Evolutionary conservation across 2,329 filamentous ascomycete genomes (phyloP), one percentile per base, ranked within the genome.

Genomic region (Juglanconis oblonga): DNA sequence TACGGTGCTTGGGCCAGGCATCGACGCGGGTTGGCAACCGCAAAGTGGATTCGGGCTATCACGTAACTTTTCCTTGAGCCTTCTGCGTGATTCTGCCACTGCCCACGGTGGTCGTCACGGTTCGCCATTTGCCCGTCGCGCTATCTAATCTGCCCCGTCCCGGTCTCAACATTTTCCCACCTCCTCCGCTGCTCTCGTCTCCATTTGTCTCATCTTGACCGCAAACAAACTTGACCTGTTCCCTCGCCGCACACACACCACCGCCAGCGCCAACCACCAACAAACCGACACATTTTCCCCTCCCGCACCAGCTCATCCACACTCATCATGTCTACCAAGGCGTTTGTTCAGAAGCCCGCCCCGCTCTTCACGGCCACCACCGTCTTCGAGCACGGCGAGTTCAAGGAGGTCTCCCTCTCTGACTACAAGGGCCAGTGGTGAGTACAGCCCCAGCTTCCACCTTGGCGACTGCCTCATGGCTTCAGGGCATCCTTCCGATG

Each of bases 361-460:
- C 80, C 80, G 42, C 74, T 63, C 65, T 82, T 82, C 72, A 80
- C 71, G 62, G 77, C 78, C 65, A 79, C 75, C 62, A 79, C 79
- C 66, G 74, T 82, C 69, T 78, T 81, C 65, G 73, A 79, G 49
- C 76, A 74, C 55, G 75, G 75, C 61, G 77, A 79, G 70, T 78
- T 80, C 72, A 78, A 76, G 70, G 76, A 80, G 65, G 72, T 79
- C 55, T 73, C 72, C 32, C 72, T 80, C 51, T 75, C 75, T 9
- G 76, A 79, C 63, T 79, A 75, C 61, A 69, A 70, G 45, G 77
- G 79, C 64, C 76, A 81, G 73, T 80, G 80, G 80, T 81, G 62
- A 59, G 67, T 65, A 8, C 48, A 58, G 53, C 33, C 54, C 24
- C 49, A 59, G 54, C 53, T 53, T 24, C 51, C 52, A 42, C 51